Evolutionary conservation across 2,329 filamentous ascomycete species (phyloP), one percentile per base, ranked within the genome.

Genomic region (Septoria linicola): DNA sequence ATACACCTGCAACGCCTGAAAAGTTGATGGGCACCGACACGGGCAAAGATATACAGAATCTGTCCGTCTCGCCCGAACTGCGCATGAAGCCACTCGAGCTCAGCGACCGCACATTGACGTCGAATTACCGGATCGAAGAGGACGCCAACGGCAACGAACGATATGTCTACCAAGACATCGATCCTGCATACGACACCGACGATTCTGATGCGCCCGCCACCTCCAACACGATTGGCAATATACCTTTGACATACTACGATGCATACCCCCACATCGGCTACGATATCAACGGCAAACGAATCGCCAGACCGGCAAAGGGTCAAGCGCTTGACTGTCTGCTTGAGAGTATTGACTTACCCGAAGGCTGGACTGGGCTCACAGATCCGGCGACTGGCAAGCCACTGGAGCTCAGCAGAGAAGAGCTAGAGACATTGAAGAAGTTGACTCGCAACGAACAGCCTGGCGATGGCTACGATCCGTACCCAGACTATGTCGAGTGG

Each of bases 181-280:
- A 97, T 60, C 89, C 92, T 2, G 85, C 90, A 47, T 96, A 99
- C 72, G 93, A 97, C 67, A 96, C 91, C 1, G 95, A 99, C 72
- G 92, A 96, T 67, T 88, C 88, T 2, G 92, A 96, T 68, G 85
- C 84, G 3, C 83, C 87, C 55, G 86, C 82, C 49, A 82, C 85
- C 21, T 79, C 78, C 44, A 99, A 99, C 73, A 97, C 93, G 0
- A 96, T 99, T 64, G 95, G 93, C 61, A 80, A 97, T 68, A 99
- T 99, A 54, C 89, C 91, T 4, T 76, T 97, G 42, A 87, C 88
- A 2, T 97, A 96, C 73, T 99, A 99, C 76, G 93, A 99, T 70
- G 87, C 89, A 30, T 99, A 96, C 68, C 93, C 93, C 43, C 93
- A 99, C 69, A 96, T 99, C 68, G 93, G 93, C 53, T 99, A 99